A percentile compares a stretch with the other conserved stretches of the same genome.
Evolutionary conservation across 2,329 filamentous ascomycete genomes (phyloP).

Genomic region (Colletotrichum karsti): DNA sequence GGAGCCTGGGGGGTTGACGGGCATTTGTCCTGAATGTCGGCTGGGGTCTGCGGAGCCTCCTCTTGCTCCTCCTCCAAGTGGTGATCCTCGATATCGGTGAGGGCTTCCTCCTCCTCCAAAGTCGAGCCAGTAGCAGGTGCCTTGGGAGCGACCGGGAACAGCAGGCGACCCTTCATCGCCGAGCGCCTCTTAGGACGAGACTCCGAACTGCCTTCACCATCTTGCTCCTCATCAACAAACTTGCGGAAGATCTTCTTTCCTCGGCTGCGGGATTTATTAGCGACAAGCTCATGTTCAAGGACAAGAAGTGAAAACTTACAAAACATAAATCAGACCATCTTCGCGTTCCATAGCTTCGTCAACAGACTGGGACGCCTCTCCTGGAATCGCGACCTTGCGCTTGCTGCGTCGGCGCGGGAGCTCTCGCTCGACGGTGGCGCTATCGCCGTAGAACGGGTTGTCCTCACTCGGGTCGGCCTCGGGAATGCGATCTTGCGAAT

Average conservation of each 20-base stretch:
- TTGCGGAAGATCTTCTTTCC: constrained; percentile 82
- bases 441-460: constrained; percentile 75
- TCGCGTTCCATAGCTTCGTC: constrained; percentile 71
- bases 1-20: constrained; percentile 61
- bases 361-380: constrained; percentile 66
- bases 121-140: constrained; percentile 28
- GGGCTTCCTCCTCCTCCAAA: constrained; percentile 66
- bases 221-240: constrained; percentile 57
- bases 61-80: constrained; percentile 46
- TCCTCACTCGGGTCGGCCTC: constrained; percentile 70
- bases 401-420: constrained; percentile 61
- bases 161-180: constrained; percentile 75
- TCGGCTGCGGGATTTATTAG: constrained; percentile 60
- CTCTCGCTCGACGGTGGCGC: constrained; percentile 44
- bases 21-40: constrained; percentile 5
- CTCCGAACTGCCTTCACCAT: constrained; percentile 41
- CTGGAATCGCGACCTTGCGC: constrained; percentile 62
- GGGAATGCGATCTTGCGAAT: constrained; percentile 81
- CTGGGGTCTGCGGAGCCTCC: constrained; percentile 41
- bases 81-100: constrained; percentile 66
- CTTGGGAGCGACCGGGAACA: constrained; percentile 65
- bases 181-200: constrained; percentile 57
- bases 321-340: constrained; percentile 79
- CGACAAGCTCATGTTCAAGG: constrained; percentile 19
- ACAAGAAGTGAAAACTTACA: constrained; percentile 66